Percentiles rank a stretch among this genome's conserved stretches.
Evolutionary conservation across 2,329 filamentous ascomycete genomes (phyloP).

Genomic region (Zasmidium citrigriseum): DNA sequence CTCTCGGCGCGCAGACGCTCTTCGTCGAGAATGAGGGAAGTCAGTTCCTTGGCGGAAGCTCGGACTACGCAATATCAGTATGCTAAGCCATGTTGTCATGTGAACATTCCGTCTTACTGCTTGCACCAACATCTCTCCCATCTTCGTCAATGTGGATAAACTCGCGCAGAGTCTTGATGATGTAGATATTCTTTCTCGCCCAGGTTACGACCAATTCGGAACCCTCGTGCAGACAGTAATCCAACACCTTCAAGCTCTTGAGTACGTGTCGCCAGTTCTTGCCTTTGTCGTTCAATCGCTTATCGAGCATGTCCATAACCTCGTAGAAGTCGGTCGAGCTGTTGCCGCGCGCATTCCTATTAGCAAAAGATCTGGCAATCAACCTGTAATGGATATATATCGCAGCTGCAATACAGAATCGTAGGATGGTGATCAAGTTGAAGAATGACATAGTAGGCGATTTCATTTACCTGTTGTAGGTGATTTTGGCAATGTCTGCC

Average conservation of each 20-base stretch:
- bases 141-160: conserved; percentile 98
- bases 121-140: conserved; percentile 90
- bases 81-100: not conserved
- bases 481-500: conserved; percentile 97
- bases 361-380: not conserved
- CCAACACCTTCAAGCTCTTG: conserved; percentile 94
- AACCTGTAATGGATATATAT: not conserved
- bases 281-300: conserved; percentile 96
- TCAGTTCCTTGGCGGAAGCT: conserved; percentile 93
- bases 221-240: conserved; percentile 97
- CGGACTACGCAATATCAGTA: conserved; percentile 66
- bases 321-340: conserved; percentile 98
- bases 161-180: conserved; percentile 97
- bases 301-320: conserved; percentile 99
- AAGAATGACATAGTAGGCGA: not conserved
- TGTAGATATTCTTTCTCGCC: conserved; percentile 97
- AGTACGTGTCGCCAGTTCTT: conserved; percentile 99
- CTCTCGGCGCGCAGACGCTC: conserved; percentile 88
- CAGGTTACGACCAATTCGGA: conserved; percentile 96
- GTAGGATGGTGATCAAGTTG: no score
- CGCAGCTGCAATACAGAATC: no score
- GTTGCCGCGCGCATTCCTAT: conserved; percentile 12
- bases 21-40: conserved; percentile 87
- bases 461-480: conserved; percentile 86
- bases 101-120: conserved; percentile 65